Conservation (phyloP, 768 basidiomycete species). For the Suillus tomentosus region DNA sequence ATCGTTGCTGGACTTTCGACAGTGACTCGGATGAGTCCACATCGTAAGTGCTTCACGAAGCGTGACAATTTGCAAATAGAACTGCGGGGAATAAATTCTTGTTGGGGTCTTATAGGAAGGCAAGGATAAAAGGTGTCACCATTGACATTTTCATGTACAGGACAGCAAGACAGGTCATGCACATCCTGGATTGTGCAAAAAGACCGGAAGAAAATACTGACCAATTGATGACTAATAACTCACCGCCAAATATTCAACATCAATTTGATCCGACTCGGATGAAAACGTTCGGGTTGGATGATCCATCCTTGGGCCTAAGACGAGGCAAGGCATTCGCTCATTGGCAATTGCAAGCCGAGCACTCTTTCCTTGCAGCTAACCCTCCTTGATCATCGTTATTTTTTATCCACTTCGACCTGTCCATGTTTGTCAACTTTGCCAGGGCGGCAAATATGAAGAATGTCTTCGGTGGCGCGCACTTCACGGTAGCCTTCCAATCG, state of each 20-base stretch:
- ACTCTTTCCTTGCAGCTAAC: not conserved
- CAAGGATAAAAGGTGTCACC: no score
- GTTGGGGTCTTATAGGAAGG: not conserved
- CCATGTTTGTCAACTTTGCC: not conserved
- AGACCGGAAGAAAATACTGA: no score
- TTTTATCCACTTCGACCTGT: not conserved
- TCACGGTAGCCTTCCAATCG: not conserved
- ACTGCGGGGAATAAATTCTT: not conserved
- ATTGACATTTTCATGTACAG: not conserved
- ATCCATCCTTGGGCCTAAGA: no score
- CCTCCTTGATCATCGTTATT: not conserved
- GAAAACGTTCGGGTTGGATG: no score
- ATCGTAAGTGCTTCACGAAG: not conserved
- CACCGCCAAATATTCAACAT: no score
- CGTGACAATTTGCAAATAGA: not conserved
- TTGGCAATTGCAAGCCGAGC: not conserved
- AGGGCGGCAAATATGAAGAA: not conserved
- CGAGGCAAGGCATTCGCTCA: no score
- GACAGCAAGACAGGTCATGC: no score
- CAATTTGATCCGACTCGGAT: no score
- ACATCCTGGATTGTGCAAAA: no score
- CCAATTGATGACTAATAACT: no score
- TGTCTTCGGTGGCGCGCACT: not conserved
- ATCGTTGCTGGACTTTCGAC: not conserved
- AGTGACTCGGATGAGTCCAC: no score